A percentile compares a stretch with the other conserved stretches of the same genome.
Evolutionary conservation across 2,329 filamentous ascomycete genomes (phyloP).

Genomic region (Juglanconis oblonga): DNA sequence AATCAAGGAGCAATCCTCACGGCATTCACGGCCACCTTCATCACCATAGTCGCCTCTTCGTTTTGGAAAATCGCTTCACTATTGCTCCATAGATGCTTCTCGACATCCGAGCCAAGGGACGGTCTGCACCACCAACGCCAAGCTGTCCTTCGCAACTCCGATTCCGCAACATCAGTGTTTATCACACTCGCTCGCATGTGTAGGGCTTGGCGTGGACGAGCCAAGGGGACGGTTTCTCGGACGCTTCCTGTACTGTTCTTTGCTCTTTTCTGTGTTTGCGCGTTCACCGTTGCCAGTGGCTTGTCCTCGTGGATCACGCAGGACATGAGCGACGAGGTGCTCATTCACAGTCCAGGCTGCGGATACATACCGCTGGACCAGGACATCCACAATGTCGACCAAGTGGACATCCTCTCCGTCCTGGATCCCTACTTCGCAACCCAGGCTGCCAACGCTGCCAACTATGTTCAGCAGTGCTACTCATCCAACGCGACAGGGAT

Average conservation of each 20-base stretch:
- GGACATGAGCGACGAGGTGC: background rate
- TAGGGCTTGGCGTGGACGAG: background rate
- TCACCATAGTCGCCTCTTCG: constrained; percentile 19
- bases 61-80: constrained; percentile 24
- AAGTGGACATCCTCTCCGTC: background rate
- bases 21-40: background rate
- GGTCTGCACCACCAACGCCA: constrained; percentile 27
- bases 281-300: constrained; percentile 3
- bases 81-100: constrained; percentile 20
- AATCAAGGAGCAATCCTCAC: background rate
- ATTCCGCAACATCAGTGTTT: background rate
- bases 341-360: constrained; percentile 12
- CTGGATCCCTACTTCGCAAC: background rate
- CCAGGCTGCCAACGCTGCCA: background rate
- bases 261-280: background rate
- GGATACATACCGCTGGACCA: too few species aligned
- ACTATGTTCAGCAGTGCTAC: constrained; percentile 24
- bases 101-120: constrained; percentile 19
- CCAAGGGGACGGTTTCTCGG: background rate
- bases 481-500: background rate
- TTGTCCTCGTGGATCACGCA: background rate
- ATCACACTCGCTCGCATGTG: background rate
- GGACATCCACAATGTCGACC: too few species aligned
- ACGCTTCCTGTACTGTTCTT: background rate
- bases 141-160: constrained; percentile 4